These are phyloP conservation scores for Austroboletus eburneus DNA, from an alignment of 768 basidiomycete genomes.

Conservation along the genomic window DNA sequence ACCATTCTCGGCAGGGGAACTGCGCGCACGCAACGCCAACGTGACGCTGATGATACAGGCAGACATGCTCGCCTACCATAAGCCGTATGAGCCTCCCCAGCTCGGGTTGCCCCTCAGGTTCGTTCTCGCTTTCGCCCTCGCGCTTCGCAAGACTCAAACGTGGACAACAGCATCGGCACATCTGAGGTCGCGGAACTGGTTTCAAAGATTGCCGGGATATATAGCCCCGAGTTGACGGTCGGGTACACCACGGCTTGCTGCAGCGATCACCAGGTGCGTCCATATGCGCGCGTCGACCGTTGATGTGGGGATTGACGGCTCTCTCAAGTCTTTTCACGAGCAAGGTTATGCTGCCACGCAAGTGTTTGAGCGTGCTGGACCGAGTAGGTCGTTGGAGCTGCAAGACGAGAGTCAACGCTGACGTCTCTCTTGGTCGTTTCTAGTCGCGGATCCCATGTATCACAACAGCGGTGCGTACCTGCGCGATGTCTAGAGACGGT, in stretches of 20 bases:
- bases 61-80: constrained; percentile 89
- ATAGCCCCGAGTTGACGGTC: constrained; percentile 74
- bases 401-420: background rate
- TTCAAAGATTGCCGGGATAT: constrained; percentile 69
- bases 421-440: constrained; percentile 1
- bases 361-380: constrained; percentile 84
- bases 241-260: constrained; percentile 79
- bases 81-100: constrained; percentile 73
- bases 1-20: too few relatives aligned
- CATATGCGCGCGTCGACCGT: too few relatives aligned
- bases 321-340: constrained; percentile 64
- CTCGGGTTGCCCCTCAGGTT: constrained; percentile 74
- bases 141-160: background rate
- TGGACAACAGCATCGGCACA: constrained; percentile 61
- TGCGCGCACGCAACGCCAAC: constrained; percentile 56
- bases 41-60: constrained; percentile 85
- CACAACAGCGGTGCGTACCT: constrained; percentile 64
- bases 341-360: constrained; percentile 85
- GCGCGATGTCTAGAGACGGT: background rate
- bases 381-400: constrained; percentile 37
- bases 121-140: constrained; percentile 19
- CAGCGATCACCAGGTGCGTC: constrained; percentile 77
- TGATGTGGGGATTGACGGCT: background rate
- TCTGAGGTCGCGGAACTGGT: constrained; percentile 74
- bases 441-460: constrained; percentile 87